Evolutionary conservation across 2,329 filamentous ascomycete genomes (phyloP).

Genomic region (Balansia obtecta): DNA sequence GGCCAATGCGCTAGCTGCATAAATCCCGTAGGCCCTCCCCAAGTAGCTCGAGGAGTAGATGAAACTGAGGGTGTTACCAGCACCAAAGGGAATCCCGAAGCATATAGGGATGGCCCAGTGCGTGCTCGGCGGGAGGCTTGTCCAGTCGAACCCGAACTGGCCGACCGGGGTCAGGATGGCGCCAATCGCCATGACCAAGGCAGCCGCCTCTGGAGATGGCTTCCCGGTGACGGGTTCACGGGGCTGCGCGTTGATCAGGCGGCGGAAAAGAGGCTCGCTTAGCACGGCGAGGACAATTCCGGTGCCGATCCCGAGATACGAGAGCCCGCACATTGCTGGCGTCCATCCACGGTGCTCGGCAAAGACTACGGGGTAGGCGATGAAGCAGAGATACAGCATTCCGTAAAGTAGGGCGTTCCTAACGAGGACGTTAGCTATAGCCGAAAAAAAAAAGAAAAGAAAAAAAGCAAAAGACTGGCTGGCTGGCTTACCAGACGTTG

Average conservation of each 20-base stretch:
- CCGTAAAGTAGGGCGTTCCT: conserved; percentile 76
- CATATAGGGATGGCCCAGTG: conserved; percentile 70
- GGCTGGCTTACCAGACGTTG: conserved; percentile 44
- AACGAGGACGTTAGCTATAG: neutral
- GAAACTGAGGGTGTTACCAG: conserved; percentile 65
- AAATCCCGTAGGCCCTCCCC: conserved; percentile 67
- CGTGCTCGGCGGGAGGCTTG: conserved; percentile 60
- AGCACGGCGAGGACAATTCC: conserved; percentile 50
- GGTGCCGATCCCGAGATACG: conserved; percentile 57
- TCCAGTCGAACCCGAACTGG: conserved; percentile 81
- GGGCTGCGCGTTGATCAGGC: conserved; percentile 64
- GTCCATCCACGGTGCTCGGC: conserved; percentile 62
- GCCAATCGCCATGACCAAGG: conserved; percentile 67
- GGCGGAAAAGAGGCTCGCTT: conserved; percentile 58
- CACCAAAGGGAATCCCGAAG: conserved; percentile 67
- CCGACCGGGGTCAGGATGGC: conserved; percentile 63
- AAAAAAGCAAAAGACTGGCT: too few species aligned
- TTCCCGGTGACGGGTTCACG: conserved; percentile 64
- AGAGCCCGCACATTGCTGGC: conserved; percentile 58
- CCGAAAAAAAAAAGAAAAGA: neutral
- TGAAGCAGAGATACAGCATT: conserved; percentile 81
- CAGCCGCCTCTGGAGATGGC: conserved; percentile 66
- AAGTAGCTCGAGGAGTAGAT: conserved; percentile 76
- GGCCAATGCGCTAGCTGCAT: conserved; percentile 67
- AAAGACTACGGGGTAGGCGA: conserved; percentile 82